Evolutionary conservation across 495 filamentous ascomycete genomes (phyloP).

Genomic region (Corynascus novoguineensis): DNA sequence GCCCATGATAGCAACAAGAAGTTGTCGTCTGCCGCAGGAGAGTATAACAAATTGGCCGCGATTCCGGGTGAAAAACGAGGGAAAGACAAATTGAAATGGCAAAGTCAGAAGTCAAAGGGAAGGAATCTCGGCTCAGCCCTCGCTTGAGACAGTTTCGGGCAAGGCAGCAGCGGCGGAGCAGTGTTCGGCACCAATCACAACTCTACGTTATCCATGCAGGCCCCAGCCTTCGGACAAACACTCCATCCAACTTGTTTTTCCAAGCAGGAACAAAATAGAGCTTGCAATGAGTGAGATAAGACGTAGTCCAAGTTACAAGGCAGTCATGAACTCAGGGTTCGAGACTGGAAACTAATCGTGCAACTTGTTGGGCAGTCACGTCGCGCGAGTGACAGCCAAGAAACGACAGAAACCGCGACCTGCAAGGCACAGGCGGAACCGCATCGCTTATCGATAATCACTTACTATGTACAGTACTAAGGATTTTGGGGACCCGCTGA

Average conservation of each 20-base stretch:
- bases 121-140: background rate
- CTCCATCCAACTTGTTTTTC: background rate
- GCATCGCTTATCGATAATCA: background rate
- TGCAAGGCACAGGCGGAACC: background rate
- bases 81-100: background rate
- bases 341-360: too few species aligned
- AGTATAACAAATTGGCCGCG: background rate
- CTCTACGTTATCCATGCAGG: background rate
- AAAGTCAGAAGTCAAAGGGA: background rate
- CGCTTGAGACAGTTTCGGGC: background rate
- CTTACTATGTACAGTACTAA: too few species aligned
- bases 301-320: too few species aligned
- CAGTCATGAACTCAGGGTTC: too few species aligned
- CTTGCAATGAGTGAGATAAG: too few species aligned
- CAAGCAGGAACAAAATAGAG: too few species aligned
- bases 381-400: too few species aligned
- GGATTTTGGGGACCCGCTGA: too few species aligned
- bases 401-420: too few species aligned
- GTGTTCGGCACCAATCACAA: constrained; percentile 1
- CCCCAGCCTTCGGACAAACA: background rate
- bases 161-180: constrained; percentile 20
- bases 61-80: background rate
- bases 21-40: background rate
- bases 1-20: constrained; percentile 17
- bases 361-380: too few species aligned